Percentiles rank a stretch among this genome's conserved stretches.
phyloP scores from a whole-genome alignment of 148 eudicot genomes.

The Heliosperma pusillum region DNA sequence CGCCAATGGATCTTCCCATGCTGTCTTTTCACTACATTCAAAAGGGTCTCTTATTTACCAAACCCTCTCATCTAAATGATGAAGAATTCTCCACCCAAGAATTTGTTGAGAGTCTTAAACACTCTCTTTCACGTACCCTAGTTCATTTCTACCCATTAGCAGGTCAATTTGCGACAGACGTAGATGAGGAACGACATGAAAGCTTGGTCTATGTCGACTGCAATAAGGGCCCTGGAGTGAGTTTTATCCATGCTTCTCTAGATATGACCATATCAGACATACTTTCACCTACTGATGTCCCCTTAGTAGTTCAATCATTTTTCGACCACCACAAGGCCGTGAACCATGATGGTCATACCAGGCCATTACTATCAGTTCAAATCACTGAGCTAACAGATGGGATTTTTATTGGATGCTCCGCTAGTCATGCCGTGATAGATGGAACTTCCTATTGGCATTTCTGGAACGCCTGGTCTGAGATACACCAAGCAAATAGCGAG shows the following conservation, averaged over 20 bases:
- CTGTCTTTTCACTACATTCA: conserved; percentile 28
- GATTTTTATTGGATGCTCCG: conserved; percentile 28
- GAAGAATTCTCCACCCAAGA: not conserved
- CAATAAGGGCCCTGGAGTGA: conserved; percentile 24
- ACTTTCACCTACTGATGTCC: conserved; percentile 27
- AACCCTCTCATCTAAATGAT: conserved; percentile 8
- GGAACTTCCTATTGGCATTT: conserved; percentile 32
- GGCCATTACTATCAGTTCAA: conserved; percentile 24
- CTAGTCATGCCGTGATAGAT: conserved; percentile 22
- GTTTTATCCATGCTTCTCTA: conserved; percentile 21
- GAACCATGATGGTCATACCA: conserved; percentile 26
- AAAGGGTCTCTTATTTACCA: conserved; percentile 28
- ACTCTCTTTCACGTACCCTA: conserved; percentile 27
- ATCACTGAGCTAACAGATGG: conserved; percentile 30
- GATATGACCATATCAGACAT: conserved; percentile 26
- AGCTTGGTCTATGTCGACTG: conserved; percentile 25
- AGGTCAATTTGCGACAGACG: conserved; percentile 16
- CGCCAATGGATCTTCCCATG: conserved; percentile 25
- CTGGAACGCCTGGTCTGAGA: conserved; percentile 33
- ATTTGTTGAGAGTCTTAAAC: conserved; percentile 18
- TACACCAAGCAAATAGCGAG: conserved; percentile 7
- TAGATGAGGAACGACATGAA: conserved; percentile 19
- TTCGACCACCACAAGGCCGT: conserved; percentile 28
- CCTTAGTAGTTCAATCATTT: conserved; percentile 25
- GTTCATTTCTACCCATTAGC: conserved; percentile 32